Evolutionary conservation across 2,329 filamentous ascomycete genomes (phyloP), one percentile per base, ranked within the genome.

Genomic region (Tolypocladium album): DNA sequence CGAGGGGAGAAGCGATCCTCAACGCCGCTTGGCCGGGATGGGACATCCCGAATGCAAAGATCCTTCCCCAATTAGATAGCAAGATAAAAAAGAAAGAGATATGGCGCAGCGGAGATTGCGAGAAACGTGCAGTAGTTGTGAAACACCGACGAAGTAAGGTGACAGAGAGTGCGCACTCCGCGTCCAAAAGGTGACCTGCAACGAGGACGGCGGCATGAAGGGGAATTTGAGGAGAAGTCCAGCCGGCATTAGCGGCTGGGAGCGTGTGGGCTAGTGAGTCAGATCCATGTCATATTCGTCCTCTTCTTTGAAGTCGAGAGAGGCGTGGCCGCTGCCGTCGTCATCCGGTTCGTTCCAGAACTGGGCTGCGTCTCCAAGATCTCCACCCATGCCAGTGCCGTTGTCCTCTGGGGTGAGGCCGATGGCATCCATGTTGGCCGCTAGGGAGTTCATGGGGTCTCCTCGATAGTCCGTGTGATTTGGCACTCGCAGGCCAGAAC

Each of bases 391-490:
- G 45, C 68, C 72, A 27, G 64, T 67, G 53, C 72, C 73, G 57
- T 73, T 76, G 34, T 75, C 77, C 56, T 75, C 72, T 11, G 74
- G 74, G 53, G 74, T 75, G 62, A 75, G 69, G 38, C 70, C 69
- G 55, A 75, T 68, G 39, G 71, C 67, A 61, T 75, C 74, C 56
- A 75, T 68, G 59, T 68, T 71, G 55, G 69, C 67, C n/a, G 69
- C 67, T 55, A 70, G 47, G 58, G 80, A 79, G 61, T 82, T 80
- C 31, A 93, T 69, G 11, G 88, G 79, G 55, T 96, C 91, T 52
- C 94, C 94, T 61, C 90, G 88, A 67, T 93, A 86, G 72, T 96
- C 94, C 55, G 94, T 99, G 73, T 94, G 92, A 65, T 92, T 89
- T 22, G 94, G 94, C 11, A 99, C 94, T 36, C 93, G 86, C 39